Evolutionary conservation across 768 basidiomycete species (phyloP), one percentile per base, ranked within the genome.

Genomic region (Lentinula raphanica): DNA sequence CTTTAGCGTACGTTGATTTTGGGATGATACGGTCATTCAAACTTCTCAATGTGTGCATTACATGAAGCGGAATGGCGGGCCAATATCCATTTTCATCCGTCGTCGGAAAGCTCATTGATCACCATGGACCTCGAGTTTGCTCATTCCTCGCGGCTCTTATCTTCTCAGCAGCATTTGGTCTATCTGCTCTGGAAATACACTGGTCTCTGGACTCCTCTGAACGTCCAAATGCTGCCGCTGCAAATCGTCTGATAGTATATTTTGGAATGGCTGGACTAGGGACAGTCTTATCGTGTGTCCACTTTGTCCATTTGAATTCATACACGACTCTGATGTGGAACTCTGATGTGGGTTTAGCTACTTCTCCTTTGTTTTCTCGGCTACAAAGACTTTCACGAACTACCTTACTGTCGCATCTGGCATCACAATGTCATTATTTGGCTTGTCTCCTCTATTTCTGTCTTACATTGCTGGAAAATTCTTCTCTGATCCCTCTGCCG

Each of bases 401-500:
- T 81, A 86, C 62, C 80, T 82, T 45, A 88, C 88, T 19, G 69
- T 85, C 25, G 83, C 88, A 11, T 78, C 87, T 1, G 91, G 88
- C 3, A 71, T 75, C 9, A 86, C 79, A 65, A 84, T 85, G 77
- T 82, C 88, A 2, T 71, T 91, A 23, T 92, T 91, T 65, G 89
- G 91, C n/a, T 77, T 92, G 32, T 93, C 91, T 0, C 91, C 91
- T 0, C 73, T 92, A 21, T 82, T 89, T 62, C 77, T 92, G 6
- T 86, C 90, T 21, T 58, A 79, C 23, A 59, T 91, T 36, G 89
- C 87, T 3, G 82, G 86, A 3, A 72, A 58, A 15, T 83, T 75
- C 66, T 92, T 92, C 69, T 83, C 80, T 4, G 70, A 75, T 38
- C 62, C 69, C 12, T 67, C 69, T 49, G 74, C 73, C 25, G 79